Evolutionary conservation across 768 basidiomycete genomes (phyloP), one percentile per base, ranked within the genome.

Genomic region (Astraeus odoratus): DNA sequence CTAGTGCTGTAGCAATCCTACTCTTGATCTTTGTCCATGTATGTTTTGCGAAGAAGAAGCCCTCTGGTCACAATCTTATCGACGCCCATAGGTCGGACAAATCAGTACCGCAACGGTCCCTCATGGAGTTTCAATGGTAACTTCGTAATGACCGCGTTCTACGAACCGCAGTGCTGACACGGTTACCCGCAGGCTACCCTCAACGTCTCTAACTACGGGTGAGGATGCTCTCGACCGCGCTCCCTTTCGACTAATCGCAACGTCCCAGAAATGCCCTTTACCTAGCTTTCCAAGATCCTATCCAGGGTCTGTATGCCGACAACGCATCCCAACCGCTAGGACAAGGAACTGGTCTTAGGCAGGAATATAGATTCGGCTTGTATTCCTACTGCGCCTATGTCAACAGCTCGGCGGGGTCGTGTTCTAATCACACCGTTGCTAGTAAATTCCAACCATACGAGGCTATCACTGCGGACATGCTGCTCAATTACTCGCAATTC

Each of bases 1-100:
- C 29, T 23, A 55, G 55, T 25, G 49, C 61, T 53, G 61, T 51
- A 40, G 67, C 67, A 50, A 74, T 72, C 49, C 72, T 68, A 27
- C 70, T 90, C 52, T 73, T 89, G 61, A 86, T 91, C 51, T 88
- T 90, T 66, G 77, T 80, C 55, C 86, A 91, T 72, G 87, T 86
- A 62, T 54, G 81, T 70, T 44, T 53, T 43, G 41, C 37, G 22
- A 8, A 44, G 40, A 47, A 30, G 34, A 55, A 53, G 50, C 51
- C 46, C 41, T 44, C 22, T 48, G 20, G 44, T 55, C 51, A 12
- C 38, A 35, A 53, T 58, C 62, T 54, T 55, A 59, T 58, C 48
- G 37, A 47, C 31, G 13, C 40, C 38, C 39, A 39, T 50, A 90
- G 87, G 77, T 89, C 46, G 86, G 83, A 48, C 88, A 90, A 75